Evolutionary conservation across 2,329 filamentous ascomycete genomes (phyloP).

Genomic region (Clarireedia sp.): DNA sequence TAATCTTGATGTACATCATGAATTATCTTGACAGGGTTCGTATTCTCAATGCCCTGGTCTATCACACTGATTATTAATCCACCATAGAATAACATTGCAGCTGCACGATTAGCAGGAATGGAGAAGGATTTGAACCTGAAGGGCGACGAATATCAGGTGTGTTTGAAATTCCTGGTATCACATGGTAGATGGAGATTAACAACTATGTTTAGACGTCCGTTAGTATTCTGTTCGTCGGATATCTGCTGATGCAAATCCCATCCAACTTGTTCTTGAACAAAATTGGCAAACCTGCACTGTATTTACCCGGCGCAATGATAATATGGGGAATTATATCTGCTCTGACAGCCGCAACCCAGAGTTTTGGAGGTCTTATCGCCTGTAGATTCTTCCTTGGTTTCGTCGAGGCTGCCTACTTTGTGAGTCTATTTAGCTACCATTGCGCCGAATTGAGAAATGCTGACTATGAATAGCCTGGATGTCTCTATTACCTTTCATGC

Average conservation of each 20-base stretch:
- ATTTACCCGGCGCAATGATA: conserved; percentile 41
- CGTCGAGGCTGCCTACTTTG: conserved; percentile 49
- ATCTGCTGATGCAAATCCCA: conserved; percentile 37
- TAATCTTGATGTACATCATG: conserved; percentile 64
- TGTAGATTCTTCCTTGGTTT: conserved; percentile 44
- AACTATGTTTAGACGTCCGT: conserved; percentile 31
- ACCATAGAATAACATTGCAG: conserved; percentile 45
- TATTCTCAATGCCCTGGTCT: neutral
- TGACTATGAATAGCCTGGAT: conserved; percentile 38
- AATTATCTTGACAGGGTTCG: conserved; percentile 49
- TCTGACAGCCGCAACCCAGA: conserved; percentile 39
- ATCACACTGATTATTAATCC: neutral
- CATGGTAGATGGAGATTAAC: neutral
- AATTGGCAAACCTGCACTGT: conserved; percentile 40
- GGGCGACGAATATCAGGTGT: conserved; percentile 35
- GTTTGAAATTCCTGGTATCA: neutral
- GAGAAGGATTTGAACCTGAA: conserved; percentile 35
- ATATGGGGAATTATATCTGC: conserved; percentile 44
- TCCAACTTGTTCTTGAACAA: conserved; percentile 42
- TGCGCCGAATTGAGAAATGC: too few species aligned
- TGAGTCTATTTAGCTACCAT: conserved; percentile 16
- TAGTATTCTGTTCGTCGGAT: conserved; percentile 33
- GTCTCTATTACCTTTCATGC: conserved; percentile 53
- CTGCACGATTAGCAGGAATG: conserved; percentile 44
- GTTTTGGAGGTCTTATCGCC: conserved; percentile 37